phyloP scores from a whole-genome alignment of 148 eudicot species.

The Rhododendron ferrugineum region DNA sequence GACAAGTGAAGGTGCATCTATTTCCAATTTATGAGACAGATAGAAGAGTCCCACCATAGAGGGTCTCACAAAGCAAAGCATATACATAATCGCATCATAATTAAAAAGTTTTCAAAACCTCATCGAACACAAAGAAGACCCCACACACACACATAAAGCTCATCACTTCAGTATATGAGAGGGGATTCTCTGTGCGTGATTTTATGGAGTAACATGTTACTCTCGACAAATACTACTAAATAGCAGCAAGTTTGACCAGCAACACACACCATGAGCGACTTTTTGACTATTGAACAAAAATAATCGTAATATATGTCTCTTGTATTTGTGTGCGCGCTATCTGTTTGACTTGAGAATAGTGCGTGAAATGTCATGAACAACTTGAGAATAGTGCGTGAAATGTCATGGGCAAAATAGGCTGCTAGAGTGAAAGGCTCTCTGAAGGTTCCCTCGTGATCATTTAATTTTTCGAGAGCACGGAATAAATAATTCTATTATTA shows the following conservation, averaged over 20 bases:
- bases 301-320: too few species aligned
- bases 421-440: neutral
- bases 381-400: neutral
- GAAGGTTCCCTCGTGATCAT: neutral
- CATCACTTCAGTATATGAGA: neutral
- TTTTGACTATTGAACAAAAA: neutral
- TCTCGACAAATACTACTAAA: neutral
- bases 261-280: neutral
- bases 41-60: neutral
- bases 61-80: neutral
- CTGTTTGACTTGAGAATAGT: neutral
- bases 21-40: neutral
- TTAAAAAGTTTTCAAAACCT: neutral
- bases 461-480: neutral
- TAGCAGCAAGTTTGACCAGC: neutral
- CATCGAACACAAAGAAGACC: neutral
- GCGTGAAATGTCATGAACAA: too few species aligned
- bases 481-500: neutral
- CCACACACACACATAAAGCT: neutral
- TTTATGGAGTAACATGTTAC: too few species aligned
- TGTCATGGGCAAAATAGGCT: too few species aligned
- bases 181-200: too few species aligned
- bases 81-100: neutral
- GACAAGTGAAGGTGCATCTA: neutral
- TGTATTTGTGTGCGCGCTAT: too few species aligned